Base-by-base conservation (phyloP, 306 rosid genomes). In the Dryas alaskensis region DNA sequence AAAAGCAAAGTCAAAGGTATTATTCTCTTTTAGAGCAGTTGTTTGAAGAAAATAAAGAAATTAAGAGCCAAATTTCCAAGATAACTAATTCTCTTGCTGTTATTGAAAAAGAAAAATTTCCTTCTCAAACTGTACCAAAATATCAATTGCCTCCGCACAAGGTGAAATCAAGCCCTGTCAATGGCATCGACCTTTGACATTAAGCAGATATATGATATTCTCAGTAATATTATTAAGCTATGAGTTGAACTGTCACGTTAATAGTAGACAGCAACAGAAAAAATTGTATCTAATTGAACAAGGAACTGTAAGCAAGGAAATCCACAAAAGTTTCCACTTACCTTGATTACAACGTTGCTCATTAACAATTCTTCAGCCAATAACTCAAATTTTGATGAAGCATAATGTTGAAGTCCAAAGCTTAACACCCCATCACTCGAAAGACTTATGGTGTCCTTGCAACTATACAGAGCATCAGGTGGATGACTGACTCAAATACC, bases 281-380 rank as follows among this genome's bases (percentile, higher is more conserved):
- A 71, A 49, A 37, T 40, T 69, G 10, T 11, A 52, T 1, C 60
- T 65, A 16, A 64, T 11, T 42, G 42, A 69, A 37, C 8, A 16
- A 55, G 47, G 22, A 11, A 57, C 10, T 8, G 27, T 47, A 58
- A 51, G 55, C 42, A 74, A 72, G 67, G 61, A 69, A 65, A 27
- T 45, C 27, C 9, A 75, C 52, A 39, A 10, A 22, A 77, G 60
- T 40, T 66, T 72, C 60, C 71, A 76, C 64, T 73, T 84, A 94
- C 99, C 97, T 84, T 95, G 72, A 95, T 83, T 77, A 67, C 92
- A 72, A 98, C 90, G 84, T 95, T 89, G 58, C 99, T 95, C 99
- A 95, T 95, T 76, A 95, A 77, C 71, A 95, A 83, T 80, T 92
- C 99, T 86, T 95, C 99, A 52, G 99, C 99, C 81, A 86, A 86